Percentiles rank a stretch among this genome's conserved stretches.
These are phyloP conservation scores for Aspergillus aculeatinus DNA, from an alignment of 2,329 filamentous ascomycete genomes.

Conservation along the genomic window DNA sequence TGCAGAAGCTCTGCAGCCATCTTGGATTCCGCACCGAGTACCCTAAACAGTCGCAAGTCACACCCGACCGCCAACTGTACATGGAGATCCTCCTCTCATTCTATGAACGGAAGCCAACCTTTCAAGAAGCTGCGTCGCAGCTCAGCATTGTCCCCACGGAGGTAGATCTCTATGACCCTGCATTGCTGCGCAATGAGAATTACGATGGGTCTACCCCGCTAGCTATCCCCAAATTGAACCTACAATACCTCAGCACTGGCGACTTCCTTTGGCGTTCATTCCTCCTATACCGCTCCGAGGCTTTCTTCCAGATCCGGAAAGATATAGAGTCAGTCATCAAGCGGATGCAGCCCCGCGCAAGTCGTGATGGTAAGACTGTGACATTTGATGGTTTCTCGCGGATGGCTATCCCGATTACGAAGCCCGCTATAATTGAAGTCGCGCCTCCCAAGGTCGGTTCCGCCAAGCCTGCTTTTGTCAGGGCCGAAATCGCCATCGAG, in stretches of 20 bases:
- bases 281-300: constrained; percentile 81
- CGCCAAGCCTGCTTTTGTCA: constrained; percentile 76
- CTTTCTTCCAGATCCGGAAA: constrained; percentile 90
- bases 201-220: constrained; percentile 87
- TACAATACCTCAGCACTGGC: constrained; percentile 91
- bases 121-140: constrained; percentile 73
- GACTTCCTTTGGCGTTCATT: constrained; percentile 98
- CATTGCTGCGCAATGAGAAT: constrained; percentile 74
- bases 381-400: constrained; percentile 81
- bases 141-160: constrained; percentile 84
- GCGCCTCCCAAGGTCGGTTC: constrained; percentile 80
- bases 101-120: constrained; percentile 76
- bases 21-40: constrained; percentile 83
- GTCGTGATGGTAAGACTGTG: constrained; percentile 62
- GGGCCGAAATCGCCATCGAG: constrained; percentile 82
- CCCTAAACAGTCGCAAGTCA: constrained; percentile 66
- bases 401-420: constrained; percentile 86
- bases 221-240: constrained; percentile 87
- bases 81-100: constrained; percentile 69
- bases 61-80: constrained; percentile 54
- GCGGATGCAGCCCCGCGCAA: constrained; percentile 69
- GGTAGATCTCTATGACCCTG: constrained; percentile 71
- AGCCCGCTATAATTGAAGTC: constrained; percentile 83
- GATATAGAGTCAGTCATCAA: constrained; percentile 83
- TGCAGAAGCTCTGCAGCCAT: constrained; percentile 65